Base-by-base conservation (phyloP, 352 stramenopile species). In the Paralagenidium karlingii region DNA sequence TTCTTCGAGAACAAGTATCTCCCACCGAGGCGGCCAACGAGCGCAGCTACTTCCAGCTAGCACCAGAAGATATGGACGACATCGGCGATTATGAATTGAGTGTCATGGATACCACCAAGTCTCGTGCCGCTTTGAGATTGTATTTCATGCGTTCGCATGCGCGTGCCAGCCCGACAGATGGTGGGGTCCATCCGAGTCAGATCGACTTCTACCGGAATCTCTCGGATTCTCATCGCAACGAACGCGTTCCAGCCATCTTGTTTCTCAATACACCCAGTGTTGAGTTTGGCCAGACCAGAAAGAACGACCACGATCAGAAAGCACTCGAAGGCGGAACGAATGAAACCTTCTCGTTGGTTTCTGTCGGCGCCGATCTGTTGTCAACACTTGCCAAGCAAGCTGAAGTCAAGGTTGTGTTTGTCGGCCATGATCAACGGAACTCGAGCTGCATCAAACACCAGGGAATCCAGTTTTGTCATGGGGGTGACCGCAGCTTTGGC, bases 241-340 rank as follows among this genome's bases (percentile, higher is more conserved):
- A n/a, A 19, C 58, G 27, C 21, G 24, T 66, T 3, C 58, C 62
- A 1, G 65, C 62, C 9, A 34, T 80, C 28, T 74, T 74, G 51
- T 82, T 70, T 45, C 77, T 76, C 33, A 65, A 82, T 41, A 82
- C n/a, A n/a, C n/a, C n/a, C n/a, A n/a, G n/a, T n/a, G n/a, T n/a
- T n/a, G n/a, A n/a, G n/a, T n/a, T n/a, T n/a, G n/a, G n/a, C n/a
- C n/a, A n/a, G n/a, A n/a, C n/a, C n/a, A n/a, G n/a, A n/a, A n/a
- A n/a, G n/a, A n/a, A n/a, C n/a, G n/a, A n/a, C n/a, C n/a, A n/a
- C n/a, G n/a, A n/a, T n/a, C n/a, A n/a, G n/a, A n/a, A n/a, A n/a
- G n/a, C n/a, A n/a, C n/a, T n/a, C n/a, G n/a, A n/a, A n/a, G n/a
- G n/a, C n/a, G n/a, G n/a, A n/a, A n/a, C n/a, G n/a, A n/a, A n/a